A percentile compares a stretch with the other conserved stretches of the same genome.
phyloP scores from a whole-genome alignment of 805 yeast species.

The Teunomyces kruisii region DNA sequence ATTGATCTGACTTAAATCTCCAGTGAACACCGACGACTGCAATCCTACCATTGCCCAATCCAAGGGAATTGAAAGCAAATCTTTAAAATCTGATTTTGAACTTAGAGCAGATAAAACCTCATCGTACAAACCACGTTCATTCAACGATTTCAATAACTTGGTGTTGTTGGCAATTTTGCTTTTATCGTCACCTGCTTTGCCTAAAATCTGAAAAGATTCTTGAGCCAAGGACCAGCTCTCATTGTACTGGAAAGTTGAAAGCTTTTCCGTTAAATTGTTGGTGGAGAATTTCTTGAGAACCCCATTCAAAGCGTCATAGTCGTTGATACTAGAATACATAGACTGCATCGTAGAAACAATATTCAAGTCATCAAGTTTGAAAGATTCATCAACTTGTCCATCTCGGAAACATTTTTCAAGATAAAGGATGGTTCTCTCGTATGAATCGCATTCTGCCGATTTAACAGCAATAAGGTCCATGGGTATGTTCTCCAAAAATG shows the following conservation, averaged over 20 bases:
- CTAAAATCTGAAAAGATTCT: conserved; percentile 73
- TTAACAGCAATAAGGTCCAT: conserved; percentile 70
- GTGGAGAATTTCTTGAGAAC: conserved; percentile 71
- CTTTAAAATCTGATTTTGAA: conserved; percentile 21
- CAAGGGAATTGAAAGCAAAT: conserved; percentile 32
- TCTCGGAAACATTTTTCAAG: conserved; percentile 71
- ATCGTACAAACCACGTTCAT: conserved; percentile 74
- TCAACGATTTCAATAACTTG: conserved; percentile 66
- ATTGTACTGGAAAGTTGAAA: conserved; percentile 77
- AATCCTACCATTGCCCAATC: conserved; percentile 70
- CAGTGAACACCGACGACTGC: conserved; percentile 70
- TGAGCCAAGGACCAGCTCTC: conserved; percentile 87
- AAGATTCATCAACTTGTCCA: conserved; percentile 22
- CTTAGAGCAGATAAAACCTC: conserved; percentile 56
- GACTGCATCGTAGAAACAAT: conserved; percentile 58
- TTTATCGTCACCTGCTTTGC: conserved; percentile 32
- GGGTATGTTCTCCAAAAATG: conserved; percentile 57
- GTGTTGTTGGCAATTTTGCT: conserved; percentile 42
- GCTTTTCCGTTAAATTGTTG: conserved; percentile 68
- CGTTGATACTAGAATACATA: conserved; percentile 85
- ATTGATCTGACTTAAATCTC: conserved; percentile 48
- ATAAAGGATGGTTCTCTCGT: conserved; percentile 83
- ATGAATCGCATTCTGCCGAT: conserved; percentile 80
- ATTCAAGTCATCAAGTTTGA: conserved; percentile 32
- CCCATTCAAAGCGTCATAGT: conserved; percentile 88